Evolutionary conservation across 2,329 filamentous ascomycete species (phyloP).

Genomic region (Fusarium subglutinans): DNA sequence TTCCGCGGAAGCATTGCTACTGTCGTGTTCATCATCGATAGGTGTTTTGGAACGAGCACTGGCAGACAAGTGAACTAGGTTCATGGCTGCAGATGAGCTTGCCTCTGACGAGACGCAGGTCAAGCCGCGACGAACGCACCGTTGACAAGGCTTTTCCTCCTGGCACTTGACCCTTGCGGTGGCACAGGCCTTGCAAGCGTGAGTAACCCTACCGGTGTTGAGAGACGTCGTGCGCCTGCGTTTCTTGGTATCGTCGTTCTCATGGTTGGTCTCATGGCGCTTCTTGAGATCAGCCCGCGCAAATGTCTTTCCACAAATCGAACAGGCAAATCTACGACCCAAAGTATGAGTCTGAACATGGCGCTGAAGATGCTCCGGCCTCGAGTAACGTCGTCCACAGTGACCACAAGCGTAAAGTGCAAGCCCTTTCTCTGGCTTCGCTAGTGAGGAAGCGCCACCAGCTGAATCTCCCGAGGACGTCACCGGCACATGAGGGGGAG

Average conservation of each 20-base stretch:
- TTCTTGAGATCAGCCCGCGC: constrained; percentile 63
- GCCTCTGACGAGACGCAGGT: constrained; percentile 53
- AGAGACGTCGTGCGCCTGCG: constrained; percentile 58
- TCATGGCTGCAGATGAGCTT: constrained; percentile 54
- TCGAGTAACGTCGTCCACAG: constrained; percentile 61
- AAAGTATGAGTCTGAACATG: constrained; percentile 62
- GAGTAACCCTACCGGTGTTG: constrained; percentile 59
- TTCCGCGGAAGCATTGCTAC: constrained; percentile 18
- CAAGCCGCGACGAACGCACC: constrained; percentile 59
- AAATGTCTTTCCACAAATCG: constrained; percentile 63
- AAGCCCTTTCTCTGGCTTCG: constrained; percentile 39
- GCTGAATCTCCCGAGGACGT: constrained; percentile 7
- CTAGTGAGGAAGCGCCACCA: background rate
- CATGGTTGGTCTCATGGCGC: constrained; percentile 61
- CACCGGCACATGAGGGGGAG: constrained; percentile 9
- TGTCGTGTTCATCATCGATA: constrained; percentile 33
- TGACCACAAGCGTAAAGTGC: constrained; percentile 61
- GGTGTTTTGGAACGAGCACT: constrained; percentile 45
- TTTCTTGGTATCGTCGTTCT: constrained; percentile 59
- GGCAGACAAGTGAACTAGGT: constrained; percentile 55
- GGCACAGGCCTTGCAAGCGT: constrained; percentile 63
- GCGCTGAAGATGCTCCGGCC: constrained; percentile 63
- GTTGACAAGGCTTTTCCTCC: constrained; percentile 62
- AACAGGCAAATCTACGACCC: constrained; percentile 59
- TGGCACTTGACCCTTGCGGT: constrained; percentile 64